Conservation (phyloP, 164 flowering plant genomes). For the Magnolia kwangsiensis region DNA sequence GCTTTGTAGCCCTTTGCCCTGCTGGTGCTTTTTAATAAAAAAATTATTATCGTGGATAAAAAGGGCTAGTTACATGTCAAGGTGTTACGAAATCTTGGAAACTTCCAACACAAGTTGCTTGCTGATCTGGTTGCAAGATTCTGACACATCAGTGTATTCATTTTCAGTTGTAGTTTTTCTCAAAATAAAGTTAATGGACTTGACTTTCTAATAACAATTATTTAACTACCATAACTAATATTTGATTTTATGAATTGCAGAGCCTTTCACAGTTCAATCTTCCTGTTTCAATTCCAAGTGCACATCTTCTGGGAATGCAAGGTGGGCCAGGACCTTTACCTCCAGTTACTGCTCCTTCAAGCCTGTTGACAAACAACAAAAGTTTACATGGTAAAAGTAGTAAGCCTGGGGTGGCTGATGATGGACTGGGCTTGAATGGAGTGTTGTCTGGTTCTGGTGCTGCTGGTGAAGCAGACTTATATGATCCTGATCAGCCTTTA, state of each 20-base stretch:
- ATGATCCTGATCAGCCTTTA: slow-evolving; percentile 96
- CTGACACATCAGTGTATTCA: no score
- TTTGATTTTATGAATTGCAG: slow-evolving; percentile 36
- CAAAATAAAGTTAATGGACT: no score
- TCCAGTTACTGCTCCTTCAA: slow-evolving; percentile 42
- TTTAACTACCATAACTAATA: no score
- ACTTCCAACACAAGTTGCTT: no score
- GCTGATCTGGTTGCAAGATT: no score
- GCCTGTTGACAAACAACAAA: slow-evolving; percentile 35
- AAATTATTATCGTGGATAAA: no score
- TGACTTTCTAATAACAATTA: no score
- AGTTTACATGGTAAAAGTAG: slow-evolving; percentile 35
- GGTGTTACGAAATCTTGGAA: no score
- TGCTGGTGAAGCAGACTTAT: slow-evolving; percentile 64
- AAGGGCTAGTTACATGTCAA: no score
- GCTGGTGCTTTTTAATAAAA: no score
- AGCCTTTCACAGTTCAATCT: slow-evolving; percentile 96
- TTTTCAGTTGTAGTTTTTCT: no score
- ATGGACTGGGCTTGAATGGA: slow-evolving; percentile 38
- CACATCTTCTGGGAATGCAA: slow-evolving; percentile 43
- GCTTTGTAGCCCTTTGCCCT: no score
- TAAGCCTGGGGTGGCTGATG: slow-evolving; percentile 46
- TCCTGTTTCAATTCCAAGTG: slow-evolving; percentile 80
- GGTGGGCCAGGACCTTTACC: slow-evolving; percentile 51
- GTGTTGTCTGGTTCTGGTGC: slow-evolving; percentile 31